Percentiles rank a stretch among this genome's conserved stretches.
phyloP scores from a whole-genome alignment of 495 filamentous ascomycete genomes.

The Penicillium ochrochloron region DNA sequence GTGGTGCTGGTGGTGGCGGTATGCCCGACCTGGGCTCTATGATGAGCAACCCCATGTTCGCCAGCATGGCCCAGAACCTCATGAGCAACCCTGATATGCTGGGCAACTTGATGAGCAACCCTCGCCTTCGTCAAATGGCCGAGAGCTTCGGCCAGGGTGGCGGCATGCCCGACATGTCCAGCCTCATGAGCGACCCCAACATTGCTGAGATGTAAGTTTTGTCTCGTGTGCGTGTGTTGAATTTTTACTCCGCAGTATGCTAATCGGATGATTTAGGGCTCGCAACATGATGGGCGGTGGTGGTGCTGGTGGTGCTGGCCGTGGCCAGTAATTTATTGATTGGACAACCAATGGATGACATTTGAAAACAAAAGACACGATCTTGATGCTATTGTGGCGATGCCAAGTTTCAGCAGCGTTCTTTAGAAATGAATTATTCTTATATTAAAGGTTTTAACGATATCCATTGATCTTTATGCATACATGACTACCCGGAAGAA shows the following conservation, averaged over 20 bases:
- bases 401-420: constrained; percentile 27
- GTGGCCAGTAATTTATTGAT: constrained; percentile 26
- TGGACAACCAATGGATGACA: constrained; percentile 26
- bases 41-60: constrained; percentile 98
- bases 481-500: neutral
- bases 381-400: constrained; percentile 29
- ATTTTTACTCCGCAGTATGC: neutral
- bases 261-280: constrained; percentile 57
- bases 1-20: constrained; percentile 66
- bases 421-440: constrained; percentile 22
- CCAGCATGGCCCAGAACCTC: constrained; percentile 91
- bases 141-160: constrained; percentile 61
- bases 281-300: constrained; percentile 76
- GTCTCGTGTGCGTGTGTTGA: neutral
- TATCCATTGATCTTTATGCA: neutral
- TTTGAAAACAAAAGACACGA: constrained; percentile 30
- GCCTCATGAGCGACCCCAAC: constrained; percentile 86
- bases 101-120: constrained; percentile 90
- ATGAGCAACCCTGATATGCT: constrained; percentile 96
- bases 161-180: constrained; percentile 79
- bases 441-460: neutral
- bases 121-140: constrained; percentile 79
- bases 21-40: constrained; percentile 84
- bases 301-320: constrained; percentile 47
- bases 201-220: constrained; percentile 88